Evolutionary conservation across 805 yeast genomes (phyloP).

Genomic region (Komagataella pastoris): DNA sequence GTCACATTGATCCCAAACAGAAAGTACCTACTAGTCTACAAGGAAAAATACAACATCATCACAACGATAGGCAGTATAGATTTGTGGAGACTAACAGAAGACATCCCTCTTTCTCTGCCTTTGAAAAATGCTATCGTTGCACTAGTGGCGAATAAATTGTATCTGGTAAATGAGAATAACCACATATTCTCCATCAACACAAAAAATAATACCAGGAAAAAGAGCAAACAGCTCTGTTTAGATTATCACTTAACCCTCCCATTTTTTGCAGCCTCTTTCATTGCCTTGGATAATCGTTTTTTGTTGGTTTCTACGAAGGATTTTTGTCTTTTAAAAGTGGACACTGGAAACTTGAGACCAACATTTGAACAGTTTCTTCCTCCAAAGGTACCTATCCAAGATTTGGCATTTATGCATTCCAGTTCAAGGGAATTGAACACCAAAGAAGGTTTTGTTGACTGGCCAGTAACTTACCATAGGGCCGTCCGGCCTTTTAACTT

Average conservation of each 20-base stretch:
- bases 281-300: neutral
- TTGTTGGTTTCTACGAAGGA: neutral
- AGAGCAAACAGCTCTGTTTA: neutral
- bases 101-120: neutral
- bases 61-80: neutral
- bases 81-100: neutral
- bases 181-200: neutral
- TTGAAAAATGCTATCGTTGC: neutral
- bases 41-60: neutral
- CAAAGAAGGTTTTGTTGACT: neutral
- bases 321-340: neutral
- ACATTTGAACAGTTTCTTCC: neutral
- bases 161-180: neutral
- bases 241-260: neutral
- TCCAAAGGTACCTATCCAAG: neutral
- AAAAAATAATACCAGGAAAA: neutral
- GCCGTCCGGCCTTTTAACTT: neutral
- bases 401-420: neutral
- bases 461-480: neutral
- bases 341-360: neutral
- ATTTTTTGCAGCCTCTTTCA: neutral
- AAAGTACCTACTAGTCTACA: neutral
- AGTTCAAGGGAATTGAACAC: neutral
- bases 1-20: neutral
- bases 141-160: neutral